phyloP scores from a whole-genome alignment of 1,284 basidiomycete genomes.

The Albatrellus sp. region DNA sequence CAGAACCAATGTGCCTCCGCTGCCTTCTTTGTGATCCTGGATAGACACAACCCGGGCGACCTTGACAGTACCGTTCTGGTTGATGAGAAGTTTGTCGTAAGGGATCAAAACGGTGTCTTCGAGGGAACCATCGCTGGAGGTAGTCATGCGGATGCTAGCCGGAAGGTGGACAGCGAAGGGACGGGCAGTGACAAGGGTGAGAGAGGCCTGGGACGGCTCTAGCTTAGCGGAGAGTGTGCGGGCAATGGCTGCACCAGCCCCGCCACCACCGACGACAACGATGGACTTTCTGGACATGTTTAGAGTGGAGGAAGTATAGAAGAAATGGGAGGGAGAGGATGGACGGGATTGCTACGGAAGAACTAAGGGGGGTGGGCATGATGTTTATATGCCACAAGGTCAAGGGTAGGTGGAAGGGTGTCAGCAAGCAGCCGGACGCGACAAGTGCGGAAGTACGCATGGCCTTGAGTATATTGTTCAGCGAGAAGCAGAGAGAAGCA shows the following conservation, averaged over 20 bases:
- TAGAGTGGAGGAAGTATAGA: background rate
- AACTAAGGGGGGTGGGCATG: too few species aligned
- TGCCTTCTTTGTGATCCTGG: slow-evolving; percentile 21
- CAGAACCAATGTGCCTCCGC: slow-evolving; percentile 33
- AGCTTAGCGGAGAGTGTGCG: slow-evolving; percentile 22
- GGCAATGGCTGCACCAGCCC: slow-evolving; percentile 17
- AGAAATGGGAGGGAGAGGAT: too few species aligned
- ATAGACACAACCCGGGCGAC: slow-evolving; percentile 33
- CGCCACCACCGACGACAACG: slow-evolving; percentile 22
- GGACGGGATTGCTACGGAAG: too few species aligned
- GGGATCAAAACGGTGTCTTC: slow-evolving; percentile 23
- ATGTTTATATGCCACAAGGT: too few species aligned
- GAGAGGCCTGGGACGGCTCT: slow-evolving; percentile 17
- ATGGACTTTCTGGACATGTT: background rate
- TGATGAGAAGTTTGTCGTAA: slow-evolving; percentile 33
- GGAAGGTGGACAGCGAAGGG: slow-evolving; percentile 22
- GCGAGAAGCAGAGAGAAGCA: too few species aligned
- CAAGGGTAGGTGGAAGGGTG: too few species aligned
- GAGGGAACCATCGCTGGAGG: slow-evolving; percentile 19
- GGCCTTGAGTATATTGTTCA: too few species aligned
- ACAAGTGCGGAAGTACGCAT: too few species aligned
- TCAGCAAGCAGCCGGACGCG: too few species aligned
- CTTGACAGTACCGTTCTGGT: slow-evolving; percentile 31
- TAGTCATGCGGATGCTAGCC: slow-evolving; percentile 21
- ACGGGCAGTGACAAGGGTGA: slow-evolving; percentile 23